Percentiles rank a stretch among this genome's conserved stretches.
Conservation (phyloP, 73 alveolate genomes). For the Breviolum minutum region DNA sequence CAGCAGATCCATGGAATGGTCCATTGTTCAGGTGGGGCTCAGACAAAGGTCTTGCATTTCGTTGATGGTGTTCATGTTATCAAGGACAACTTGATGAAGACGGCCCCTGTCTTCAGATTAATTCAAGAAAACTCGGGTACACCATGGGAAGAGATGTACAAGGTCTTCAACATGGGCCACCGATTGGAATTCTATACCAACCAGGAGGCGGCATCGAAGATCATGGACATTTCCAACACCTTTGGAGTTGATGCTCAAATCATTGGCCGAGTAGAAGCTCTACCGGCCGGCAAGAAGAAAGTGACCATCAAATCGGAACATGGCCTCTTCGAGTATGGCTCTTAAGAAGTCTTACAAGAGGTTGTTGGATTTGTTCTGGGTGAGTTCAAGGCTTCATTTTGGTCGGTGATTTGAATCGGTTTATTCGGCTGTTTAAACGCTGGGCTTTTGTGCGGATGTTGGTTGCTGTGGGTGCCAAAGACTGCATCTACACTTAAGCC, state of each 20-base stretch:
- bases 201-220: slow-evolving; percentile 94
- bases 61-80: slow-evolving; percentile 77
- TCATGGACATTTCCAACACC: slow-evolving; percentile 85
- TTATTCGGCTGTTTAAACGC: slow-evolving; percentile 86
- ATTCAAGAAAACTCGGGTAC: slow-evolving; percentile 80
- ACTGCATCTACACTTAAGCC: background rate
- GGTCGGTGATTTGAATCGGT: slow-evolving; percentile 18
- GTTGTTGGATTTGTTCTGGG: background rate
- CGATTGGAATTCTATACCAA: slow-evolving; percentile 84
- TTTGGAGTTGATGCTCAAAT: slow-evolving; percentile 73
- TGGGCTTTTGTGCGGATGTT: slow-evolving; percentile 73
- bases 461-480: slow-evolving; percentile 39
- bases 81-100: slow-evolving; percentile 93
- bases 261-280: slow-evolving; percentile 82
- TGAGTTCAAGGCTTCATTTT: background rate
- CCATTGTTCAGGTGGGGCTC: slow-evolving; percentile 95
- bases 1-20: slow-evolving; percentile 92
- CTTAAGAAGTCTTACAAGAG: background rate
- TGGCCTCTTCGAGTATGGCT: slow-evolving; percentile 69
- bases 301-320: slow-evolving; percentile 94
- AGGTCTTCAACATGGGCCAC: slow-evolving; percentile 96
- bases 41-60: slow-evolving; percentile 83
- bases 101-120: slow-evolving; percentile 87
- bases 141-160: slow-evolving; percentile 95
- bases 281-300: slow-evolving; percentile 42